These are phyloP conservation scores for Pseudogymnoascus sp. DNA, from an alignment of 2,329 filamentous ascomycete genomes.

Conservation along the genomic window DNA sequence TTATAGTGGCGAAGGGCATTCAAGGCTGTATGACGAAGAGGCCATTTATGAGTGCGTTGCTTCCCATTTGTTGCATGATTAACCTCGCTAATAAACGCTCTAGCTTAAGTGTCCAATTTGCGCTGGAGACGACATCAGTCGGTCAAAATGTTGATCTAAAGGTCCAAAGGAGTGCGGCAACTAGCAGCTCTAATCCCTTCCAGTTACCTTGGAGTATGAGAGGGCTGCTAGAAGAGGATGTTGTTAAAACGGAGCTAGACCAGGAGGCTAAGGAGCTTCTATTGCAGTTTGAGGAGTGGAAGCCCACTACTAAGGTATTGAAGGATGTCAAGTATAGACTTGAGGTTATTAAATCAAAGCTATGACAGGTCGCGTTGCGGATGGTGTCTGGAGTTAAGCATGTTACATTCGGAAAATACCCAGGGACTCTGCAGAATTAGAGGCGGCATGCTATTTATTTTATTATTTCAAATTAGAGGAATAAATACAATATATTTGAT, in stretches of 20 bases:
- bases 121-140: constrained; percentile 63
- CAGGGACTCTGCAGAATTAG: background rate
- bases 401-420: background rate
- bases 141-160: constrained; percentile 40
- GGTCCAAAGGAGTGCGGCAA: constrained; percentile 45
- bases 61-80: background rate
- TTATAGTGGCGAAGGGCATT: constrained; percentile 89
- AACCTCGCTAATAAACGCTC: constrained; percentile 14
- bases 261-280: constrained; percentile 73
- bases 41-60: constrained; percentile 67
- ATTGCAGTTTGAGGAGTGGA: constrained; percentile 90
- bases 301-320: constrained; percentile 78
- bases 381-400: background rate
- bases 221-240: constrained; percentile 83
- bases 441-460: background rate
- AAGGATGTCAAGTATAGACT: constrained; percentile 95
- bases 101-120: constrained; percentile 63
- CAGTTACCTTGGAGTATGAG: constrained; percentile 94
- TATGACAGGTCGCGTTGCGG: constrained; percentile 34
- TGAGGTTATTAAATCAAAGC: constrained; percentile 82
- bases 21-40: constrained; percentile 82
- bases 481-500: background rate
- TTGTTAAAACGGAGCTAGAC: constrained; percentile 74
- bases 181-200: constrained; percentile 67
- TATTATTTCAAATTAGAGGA: background rate